phyloP scores from a whole-genome alignment of 164 flowering plant genomes.

The Tetrastigma voinierianum region DNA sequence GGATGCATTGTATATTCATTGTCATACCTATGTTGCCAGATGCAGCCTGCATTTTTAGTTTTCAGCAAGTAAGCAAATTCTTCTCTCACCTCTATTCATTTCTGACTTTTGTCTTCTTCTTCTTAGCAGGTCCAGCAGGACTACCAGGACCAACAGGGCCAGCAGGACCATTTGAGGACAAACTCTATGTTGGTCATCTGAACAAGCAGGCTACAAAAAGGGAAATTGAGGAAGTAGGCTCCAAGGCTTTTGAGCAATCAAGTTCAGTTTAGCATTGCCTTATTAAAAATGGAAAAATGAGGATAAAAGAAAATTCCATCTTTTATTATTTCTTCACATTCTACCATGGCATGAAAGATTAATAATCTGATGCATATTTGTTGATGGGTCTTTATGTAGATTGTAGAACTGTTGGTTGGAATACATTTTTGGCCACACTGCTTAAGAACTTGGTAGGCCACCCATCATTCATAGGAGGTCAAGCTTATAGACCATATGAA shows the following conservation, averaged over 20 bases:
- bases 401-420: neutral
- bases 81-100: neutral
- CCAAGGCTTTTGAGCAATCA: neutral
- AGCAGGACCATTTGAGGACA: constrained; percentile 25
- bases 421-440: neutral
- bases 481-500: neutral
- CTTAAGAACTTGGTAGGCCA: neutral
- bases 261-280: neutral
- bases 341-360: neutral
- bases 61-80: neutral
- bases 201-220: constrained; percentile 41
- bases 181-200: constrained; percentile 47
- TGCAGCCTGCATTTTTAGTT: neutral
- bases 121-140: too few species aligned
- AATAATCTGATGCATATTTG: constrained; percentile 3
- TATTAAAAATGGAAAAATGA: neutral
- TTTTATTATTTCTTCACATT: neutral
- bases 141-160: too few species aligned
- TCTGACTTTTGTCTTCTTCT: neutral
- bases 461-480: neutral
- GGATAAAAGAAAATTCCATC: neutral
- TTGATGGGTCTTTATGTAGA: neutral
- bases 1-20: neutral
- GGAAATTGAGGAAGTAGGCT: constrained; percentile 57
- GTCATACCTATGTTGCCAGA: constrained; percentile 2